Base-by-base conservation (phyloP, 495 filamentous ascomycete genomes). In the Neurospora sp. region DNA sequence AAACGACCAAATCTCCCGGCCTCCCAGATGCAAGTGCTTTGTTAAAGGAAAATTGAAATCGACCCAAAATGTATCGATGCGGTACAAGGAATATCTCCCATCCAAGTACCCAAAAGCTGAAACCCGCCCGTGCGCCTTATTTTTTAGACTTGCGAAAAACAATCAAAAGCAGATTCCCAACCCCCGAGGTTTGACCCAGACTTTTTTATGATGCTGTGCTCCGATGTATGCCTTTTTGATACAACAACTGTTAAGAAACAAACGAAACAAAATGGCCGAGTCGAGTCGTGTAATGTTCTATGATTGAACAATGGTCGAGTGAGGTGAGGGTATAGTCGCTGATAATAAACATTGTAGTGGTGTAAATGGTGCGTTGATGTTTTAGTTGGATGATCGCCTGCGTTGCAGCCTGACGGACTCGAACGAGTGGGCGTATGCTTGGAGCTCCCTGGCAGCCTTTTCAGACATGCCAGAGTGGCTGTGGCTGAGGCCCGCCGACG, bases 351-450 rank as follows among this genome's bases (percentile, higher is more conserved):
- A 59, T 71, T 71, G 46, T 74, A 74, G 74, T 70, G 70, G 73
- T 72, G 71, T 20, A 16, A 44, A 69, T n/a, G 20, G 35, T 70
- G n/a, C 16, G 35, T 46, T 66, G 72, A 18, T 27, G 20, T 62
- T 62, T 16, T 62, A 62, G 70, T 81, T 83, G 78, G 82, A 79
- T 48, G 87, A 89, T 78, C 86, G 85, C 73, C 86, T 77, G 73
- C 87, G 82, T 72, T 84, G 83, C 41, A 84, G 80, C 71, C 93
- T 89, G 70, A 91, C 88, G 72, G 91, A 92, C 79, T 97, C 94
- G 83, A 98, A 97, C 5, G 90, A 93, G 79, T 89, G 91, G 41
- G 93, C 92, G 81, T 97, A 98, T 73, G 91, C 90, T 69, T 92
- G 89, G 70, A 98, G 88, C 81, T 97, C 92, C 79, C 88, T 91